Conservation (phyloP, 2,329 filamentous ascomycete species). For the Boeremia lycopersici region DNA sequence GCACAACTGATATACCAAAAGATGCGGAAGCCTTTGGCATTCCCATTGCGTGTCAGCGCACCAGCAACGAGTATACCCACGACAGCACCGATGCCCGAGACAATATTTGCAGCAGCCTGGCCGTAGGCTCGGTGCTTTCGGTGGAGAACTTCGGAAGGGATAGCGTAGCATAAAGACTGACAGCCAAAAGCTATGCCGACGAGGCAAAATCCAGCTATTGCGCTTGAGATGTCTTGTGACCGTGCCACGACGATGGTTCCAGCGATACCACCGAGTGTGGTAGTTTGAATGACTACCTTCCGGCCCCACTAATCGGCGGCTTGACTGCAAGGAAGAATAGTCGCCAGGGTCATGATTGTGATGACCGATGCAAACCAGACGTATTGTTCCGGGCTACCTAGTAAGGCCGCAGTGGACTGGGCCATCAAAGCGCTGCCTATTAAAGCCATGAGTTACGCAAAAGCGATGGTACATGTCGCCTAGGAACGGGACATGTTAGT, state of each 20-base stretch:
- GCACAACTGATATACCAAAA: background rate
- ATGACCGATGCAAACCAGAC: background rate
- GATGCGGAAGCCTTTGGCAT: background rate
- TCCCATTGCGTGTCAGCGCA: background rate
- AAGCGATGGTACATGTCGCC: background rate
- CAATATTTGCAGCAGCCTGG: background rate
- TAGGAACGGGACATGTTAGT: background rate
- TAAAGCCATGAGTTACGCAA: background rate
- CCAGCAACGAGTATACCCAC: background rate
- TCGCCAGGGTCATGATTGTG: background rate
- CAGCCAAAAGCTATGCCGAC: background rate
- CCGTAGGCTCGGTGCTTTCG: slow-evolving; percentile 1
- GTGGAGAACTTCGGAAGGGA: background rate
- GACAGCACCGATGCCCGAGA: background rate
- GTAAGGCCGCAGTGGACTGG: background rate
- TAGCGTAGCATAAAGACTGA: background rate
- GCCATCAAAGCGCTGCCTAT: background rate
- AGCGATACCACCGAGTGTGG: background rate
- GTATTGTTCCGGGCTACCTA: background rate
- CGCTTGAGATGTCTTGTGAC: background rate
- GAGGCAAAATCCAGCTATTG: background rate
- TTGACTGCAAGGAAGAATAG: background rate
- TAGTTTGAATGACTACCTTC: background rate
- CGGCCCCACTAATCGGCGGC: slow-evolving; percentile 1
- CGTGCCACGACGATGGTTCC: background rate